Conservation (phyloP, 164 flowering plant species). For the Taxillus chinensis region DNA sequence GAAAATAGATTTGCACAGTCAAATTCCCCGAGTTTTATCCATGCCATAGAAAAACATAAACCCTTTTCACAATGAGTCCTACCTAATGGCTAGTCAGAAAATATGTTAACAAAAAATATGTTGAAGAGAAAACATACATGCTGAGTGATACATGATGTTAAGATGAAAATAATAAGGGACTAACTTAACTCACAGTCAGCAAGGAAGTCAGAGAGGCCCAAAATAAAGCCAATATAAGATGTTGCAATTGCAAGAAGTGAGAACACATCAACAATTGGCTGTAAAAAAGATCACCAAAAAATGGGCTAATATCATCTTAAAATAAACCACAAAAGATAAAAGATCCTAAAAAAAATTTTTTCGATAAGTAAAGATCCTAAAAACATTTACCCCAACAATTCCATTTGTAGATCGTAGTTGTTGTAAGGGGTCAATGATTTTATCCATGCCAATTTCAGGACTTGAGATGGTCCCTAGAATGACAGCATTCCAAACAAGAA, state of each 20-base stretch:
- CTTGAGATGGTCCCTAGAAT: slow-evolving; percentile 61
- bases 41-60: neutral
- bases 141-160: no score
- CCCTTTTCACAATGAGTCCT: neutral
- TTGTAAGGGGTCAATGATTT: slow-evolving; percentile 59
- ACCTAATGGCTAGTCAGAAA: neutral
- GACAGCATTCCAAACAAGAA: slow-evolving; percentile 90
- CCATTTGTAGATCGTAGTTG: slow-evolving; percentile 62
- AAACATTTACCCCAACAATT: slow-evolving; percentile 60
- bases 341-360: no score
- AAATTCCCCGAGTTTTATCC: no score
- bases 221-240: slow-evolving; percentile 84
- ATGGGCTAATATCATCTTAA: neutral
- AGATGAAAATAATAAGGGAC: neutral
- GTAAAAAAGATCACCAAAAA: slow-evolving; percentile 14
- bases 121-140: no score
- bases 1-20: no score
- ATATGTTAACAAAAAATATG: no score
- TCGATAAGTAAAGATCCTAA: no score
- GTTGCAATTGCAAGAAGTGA: slow-evolving; percentile 89
- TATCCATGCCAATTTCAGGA: slow-evolving; percentile 27
- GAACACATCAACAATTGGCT: slow-evolving; percentile 80
- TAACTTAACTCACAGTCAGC: slow-evolving; percentile 66
- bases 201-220: slow-evolving; percentile 91
- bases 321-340: neutral